Percentiles rank a stretch among this genome's conserved stretches.
Evolutionary conservation across 768 basidiomycete genomes (phyloP).

Genomic region (Pholiota conissans): DNA sequence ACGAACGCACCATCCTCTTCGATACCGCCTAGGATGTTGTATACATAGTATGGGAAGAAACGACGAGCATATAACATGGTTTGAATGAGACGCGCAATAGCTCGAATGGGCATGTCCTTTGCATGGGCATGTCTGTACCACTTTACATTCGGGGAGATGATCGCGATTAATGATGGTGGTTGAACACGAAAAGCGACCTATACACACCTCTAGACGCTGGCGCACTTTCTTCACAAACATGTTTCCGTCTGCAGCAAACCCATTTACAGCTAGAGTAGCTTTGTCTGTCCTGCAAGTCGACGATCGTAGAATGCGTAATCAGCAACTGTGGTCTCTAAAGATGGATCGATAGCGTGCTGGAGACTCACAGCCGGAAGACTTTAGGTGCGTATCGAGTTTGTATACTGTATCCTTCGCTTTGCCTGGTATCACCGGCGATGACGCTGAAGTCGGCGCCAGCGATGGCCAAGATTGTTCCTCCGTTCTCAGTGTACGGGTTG

Average conservation of each 20-base stretch:
- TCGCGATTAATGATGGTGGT: background rate
- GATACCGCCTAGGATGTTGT: slow-evolving; percentile 94
- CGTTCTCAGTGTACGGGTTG: slow-evolving; percentile 91
- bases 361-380: slow-evolving; percentile 85
- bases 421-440: slow-evolving; percentile 95
- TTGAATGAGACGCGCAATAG: slow-evolving; percentile 97
- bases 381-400: slow-evolving; percentile 97
- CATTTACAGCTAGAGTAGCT: slow-evolving; percentile 92
- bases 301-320: slow-evolving; percentile 6
- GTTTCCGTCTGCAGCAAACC: slow-evolving; percentile 96
- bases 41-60: slow-evolving; percentile 98
- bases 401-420: slow-evolving; percentile 96
- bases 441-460: slow-evolving; percentile 93
- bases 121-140: slow-evolving; percentile 98
- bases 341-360: background rate
- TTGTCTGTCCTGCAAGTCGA: slow-evolving; percentile 72
- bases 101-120: slow-evolving; percentile 95
- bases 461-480: slow-evolving; percentile 95
- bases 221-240: slow-evolving; percentile 97
- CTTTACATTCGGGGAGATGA: slow-evolving; percentile 37
- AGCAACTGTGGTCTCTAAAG: slow-evolving; percentile 4
- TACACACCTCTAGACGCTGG: slow-evolving; percentile 88
- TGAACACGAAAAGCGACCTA: background rate
- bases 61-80: slow-evolving; percentile 96
- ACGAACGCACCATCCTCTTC: slow-evolving; percentile 86